Evolutionary conservation across 345 rosid genomes (phyloP), one percentile per base, ranked within the genome.

Genomic region (Mercurialis annua): DNA sequence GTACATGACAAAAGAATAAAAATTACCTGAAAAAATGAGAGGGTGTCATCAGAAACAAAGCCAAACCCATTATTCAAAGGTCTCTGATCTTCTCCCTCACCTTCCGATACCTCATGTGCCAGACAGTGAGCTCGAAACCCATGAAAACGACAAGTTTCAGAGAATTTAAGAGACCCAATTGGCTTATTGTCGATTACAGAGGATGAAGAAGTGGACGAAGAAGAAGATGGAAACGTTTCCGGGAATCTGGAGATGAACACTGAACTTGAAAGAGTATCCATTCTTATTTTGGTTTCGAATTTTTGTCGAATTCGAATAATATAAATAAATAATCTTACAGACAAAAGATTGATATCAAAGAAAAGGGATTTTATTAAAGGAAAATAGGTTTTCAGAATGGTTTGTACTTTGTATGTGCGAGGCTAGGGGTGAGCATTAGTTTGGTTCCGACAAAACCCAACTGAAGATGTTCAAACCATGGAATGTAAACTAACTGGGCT

Each of bases 241-340:
- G 83, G 78, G 64, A 79, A 64, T 34, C 67, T 81, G 64, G 84
- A 76, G 67, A 73, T 23, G 53, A 75, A 61, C 27, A 61, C 40
- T 23, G 84, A 76, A 65, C 75, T 78, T 59, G 84, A 80, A 6
- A 83, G 65, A 52, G 89, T 65, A 61, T 87, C 96, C 98, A 90
- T 85, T 62, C 70, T 30, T 15, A 30, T 47, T 53, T 9, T 26
- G 26, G 12, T 23, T 30, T 31, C 44, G 1, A 40, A 40, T 2
- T 40, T 34, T 34, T n/a, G n/a, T 34, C 40, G 4, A 34, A 40
- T 40, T 40, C 44, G 2, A 40, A 10, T 40, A 9, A 40, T 40
- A 1, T 7, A 10, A 7, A 40, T 14, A 40, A 40, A 34, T 3
- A 34, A 34, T 34, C n/a, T n/a, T n/a, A n/a, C n/a, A n/a, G n/a